Evolutionary conservation across 768 basidiomycete genomes (phyloP).

Genomic region (Mycena galericulata): DNA sequence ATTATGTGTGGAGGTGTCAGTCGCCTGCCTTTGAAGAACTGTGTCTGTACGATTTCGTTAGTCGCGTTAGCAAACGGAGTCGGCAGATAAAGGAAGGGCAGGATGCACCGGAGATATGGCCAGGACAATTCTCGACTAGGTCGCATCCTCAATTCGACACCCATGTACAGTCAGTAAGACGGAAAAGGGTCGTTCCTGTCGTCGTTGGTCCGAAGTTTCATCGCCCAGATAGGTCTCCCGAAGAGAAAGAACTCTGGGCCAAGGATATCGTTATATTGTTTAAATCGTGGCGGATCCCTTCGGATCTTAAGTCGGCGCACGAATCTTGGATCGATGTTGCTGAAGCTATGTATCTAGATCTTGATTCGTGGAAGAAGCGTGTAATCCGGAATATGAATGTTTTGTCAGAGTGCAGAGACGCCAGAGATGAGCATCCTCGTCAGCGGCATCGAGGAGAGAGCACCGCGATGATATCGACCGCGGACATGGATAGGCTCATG

Average conservation of each 20-base stretch:
- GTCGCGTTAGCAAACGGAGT: not conserved
- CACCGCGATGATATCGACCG: not conserved
- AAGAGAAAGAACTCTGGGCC: not conserved
- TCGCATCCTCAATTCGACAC: not conserved
- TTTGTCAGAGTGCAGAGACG: slow-evolving; percentile 27
- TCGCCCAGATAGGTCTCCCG: not conserved
- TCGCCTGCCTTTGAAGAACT: not conserved
- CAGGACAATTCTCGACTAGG: not conserved
- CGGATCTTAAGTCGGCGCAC: not conserved
- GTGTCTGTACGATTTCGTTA: not conserved
- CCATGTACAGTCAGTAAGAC: not conserved
- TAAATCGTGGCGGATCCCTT: not conserved
- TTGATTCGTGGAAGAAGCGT: not conserved
- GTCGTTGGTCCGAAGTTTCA: not conserved
- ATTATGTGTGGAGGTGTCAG: not conserved
- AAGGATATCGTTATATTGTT: not conserved
- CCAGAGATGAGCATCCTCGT: not conserved
- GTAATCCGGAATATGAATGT: slow-evolving; percentile 24
- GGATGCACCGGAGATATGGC: not conserved
- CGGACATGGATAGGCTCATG: not conserved
- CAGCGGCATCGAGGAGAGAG: not conserved
- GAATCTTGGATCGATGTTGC: not conserved
- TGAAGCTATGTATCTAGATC: not conserved
- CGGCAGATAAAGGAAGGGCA: too few relatives aligned
- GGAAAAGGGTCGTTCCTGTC: not conserved